A percentile compares a stretch with the other conserved stretches of the same genome.
These are phyloP conservation scores for Lagenidium giganteum DNA, from an alignment of 352 stramenopile genomes.

Conservation along the genomic window DNA sequence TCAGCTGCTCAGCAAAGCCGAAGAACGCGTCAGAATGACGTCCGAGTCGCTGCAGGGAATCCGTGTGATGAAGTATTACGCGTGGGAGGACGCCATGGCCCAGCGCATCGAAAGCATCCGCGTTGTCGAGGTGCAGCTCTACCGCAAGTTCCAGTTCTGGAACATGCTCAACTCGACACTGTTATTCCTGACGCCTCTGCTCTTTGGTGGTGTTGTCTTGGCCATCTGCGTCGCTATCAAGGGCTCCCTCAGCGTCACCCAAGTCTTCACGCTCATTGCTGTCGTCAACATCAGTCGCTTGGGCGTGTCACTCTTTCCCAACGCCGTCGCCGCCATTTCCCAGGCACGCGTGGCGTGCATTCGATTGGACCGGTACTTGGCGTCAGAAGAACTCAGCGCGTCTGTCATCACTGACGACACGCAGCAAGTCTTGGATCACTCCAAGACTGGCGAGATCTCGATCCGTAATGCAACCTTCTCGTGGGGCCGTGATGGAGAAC, in stretches of 20 bases:
- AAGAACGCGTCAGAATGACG: constrained; percentile 76
- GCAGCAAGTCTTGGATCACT: neutral
- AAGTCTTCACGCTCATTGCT: neutral
- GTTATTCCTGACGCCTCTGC: constrained; percentile 1
- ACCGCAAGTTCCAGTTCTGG: constrained; percentile 19
- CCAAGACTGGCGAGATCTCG: neutral
- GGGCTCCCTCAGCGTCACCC: neutral
- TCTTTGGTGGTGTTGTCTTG: neutral
- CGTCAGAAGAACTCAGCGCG: neutral
- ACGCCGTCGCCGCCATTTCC: neutral
- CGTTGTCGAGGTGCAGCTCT: constrained; percentile 14
- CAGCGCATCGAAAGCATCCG: constrained; percentile 17
- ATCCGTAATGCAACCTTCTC: neutral
- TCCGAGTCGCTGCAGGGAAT: constrained; percentile 84
- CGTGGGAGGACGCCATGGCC: constrained; percentile 35
- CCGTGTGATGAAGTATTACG: constrained; percentile 75
- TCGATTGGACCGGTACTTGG: neutral
- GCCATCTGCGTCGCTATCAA: neutral
- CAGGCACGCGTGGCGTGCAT: neutral
- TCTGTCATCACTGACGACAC: neutral
- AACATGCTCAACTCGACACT: constrained; percentile 17
- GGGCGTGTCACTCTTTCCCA: neutral
- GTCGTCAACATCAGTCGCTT: neutral
- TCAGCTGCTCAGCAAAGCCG: constrained; percentile 3
- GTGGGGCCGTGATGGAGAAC: too few relatives aligned